Percentiles rank a stretch among this genome's conserved stretches.
Evolutionary conservation across 2,329 filamentous ascomycete genomes (phyloP).

Genomic region (Aspergillus costaricaensis): DNA sequence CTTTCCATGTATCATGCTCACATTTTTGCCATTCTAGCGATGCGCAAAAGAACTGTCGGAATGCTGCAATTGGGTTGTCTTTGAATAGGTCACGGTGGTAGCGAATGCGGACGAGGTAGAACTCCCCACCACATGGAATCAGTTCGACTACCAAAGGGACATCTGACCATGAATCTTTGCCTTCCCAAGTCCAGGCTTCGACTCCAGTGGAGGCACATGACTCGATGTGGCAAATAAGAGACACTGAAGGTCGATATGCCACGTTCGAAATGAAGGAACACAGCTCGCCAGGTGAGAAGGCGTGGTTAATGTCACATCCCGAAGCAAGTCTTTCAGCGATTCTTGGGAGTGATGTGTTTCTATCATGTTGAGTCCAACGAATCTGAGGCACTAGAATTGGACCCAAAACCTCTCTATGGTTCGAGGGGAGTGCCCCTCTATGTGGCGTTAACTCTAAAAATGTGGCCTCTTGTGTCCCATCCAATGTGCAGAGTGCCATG

Average conservation of each 20-base stretch:
- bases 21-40: background rate
- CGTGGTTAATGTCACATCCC: background rate
- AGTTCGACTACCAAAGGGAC: background rate
- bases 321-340: background rate
- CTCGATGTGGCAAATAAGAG: background rate
- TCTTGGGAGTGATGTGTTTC: background rate
- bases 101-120: background rate
- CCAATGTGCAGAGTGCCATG: background rate
- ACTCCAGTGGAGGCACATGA: background rate
- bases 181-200: background rate
- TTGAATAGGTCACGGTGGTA: background rate
- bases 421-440: background rate
- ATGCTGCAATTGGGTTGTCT: background rate
- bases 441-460: slow-evolving; percentile 2
- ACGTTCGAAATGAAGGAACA: background rate
- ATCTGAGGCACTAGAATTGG: background rate
- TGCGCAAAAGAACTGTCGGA: background rate
- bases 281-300: background rate
- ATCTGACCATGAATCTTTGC: background rate
- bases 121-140: background rate
- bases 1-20: background rate
- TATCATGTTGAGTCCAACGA: background rate
- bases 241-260: background rate
- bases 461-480: background rate
- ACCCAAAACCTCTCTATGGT: background rate